Evolutionary conservation across 805 yeast species (phyloP), one percentile per base, ranked within the genome.

Genomic region (Myxozyma monticola): DNA sequence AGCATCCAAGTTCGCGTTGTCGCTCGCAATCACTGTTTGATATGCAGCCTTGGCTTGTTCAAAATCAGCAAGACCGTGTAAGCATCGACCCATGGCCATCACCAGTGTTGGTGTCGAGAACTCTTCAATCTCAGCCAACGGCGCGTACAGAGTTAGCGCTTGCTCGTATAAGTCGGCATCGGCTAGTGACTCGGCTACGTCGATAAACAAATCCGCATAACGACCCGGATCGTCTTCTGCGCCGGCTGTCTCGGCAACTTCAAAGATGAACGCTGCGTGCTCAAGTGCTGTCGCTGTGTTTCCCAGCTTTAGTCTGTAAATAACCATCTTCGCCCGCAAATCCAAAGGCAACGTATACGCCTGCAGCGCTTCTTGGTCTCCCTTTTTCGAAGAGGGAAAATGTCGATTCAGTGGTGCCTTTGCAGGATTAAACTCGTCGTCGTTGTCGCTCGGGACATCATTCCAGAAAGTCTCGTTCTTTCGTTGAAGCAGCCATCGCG

Each of bases 401-500:
- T 36, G 36, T 15, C 37, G 43, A 28, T 45, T 9, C 70, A 67
- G 55, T 26, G 22, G 38, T n/a, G 49, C 49, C 26, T 15, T 30
- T 25, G 31, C 49, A 4, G 41, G 38, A 26, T 39, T 38, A 26
- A 31, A 46, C 36, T 56, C 59, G 21, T 74, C 78, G 65, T 91
- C 97, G 37, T 57, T 58, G 65, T 91, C 98, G 56, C 82, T 83
- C 14, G 69, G 71, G 3, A 61, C 59, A 6, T 79, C 83, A 55
- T 80, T 81, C 91, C 91, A 85, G 72, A 78, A 82, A 0, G 67
- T 65, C 62, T 84, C 87, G 25, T 70, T 71, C 35, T 75, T 80
- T 56, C 99, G 76, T 12, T 72, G 72, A 51, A 84, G 88, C 14
- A 91, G 77, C 93, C 96, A 89, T 54, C 99, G 72, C 0, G 96